phyloP scores from a whole-genome alignment of 2,329 filamentous ascomycete genomes.

The Apiospora pterosperma region DNA sequence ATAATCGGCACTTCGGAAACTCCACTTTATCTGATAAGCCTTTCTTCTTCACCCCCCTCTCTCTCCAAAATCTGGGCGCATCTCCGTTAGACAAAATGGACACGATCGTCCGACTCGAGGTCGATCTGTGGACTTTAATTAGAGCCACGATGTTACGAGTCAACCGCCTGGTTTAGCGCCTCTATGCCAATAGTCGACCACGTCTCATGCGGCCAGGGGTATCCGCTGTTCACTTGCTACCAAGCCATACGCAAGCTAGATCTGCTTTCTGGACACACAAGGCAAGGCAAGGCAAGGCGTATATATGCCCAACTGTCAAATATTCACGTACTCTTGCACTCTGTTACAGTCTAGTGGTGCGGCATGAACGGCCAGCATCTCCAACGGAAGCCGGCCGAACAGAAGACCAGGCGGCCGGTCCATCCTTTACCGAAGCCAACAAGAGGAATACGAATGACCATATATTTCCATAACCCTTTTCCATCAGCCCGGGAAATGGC shows the following conservation, averaged over 20 bases:
- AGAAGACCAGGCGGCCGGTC: not conserved
- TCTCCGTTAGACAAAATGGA: not conserved
- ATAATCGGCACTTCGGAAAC: conserved; percentile 1
- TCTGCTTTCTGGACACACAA: not conserved
- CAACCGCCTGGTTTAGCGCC: conserved; percentile 3
- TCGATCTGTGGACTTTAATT: conserved; percentile 1
- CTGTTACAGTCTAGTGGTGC: not conserved
- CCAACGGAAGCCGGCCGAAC: not conserved
- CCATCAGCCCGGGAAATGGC: not conserved
- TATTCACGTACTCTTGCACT: not conserved
- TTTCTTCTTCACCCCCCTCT: not conserved
- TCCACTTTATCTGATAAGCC: not conserved
- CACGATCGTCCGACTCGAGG: conserved; percentile 1
- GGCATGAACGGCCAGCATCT: not conserved
- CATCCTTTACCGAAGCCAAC: not conserved
- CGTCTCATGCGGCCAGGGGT: conserved; percentile 4
- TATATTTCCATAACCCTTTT: not conserved
- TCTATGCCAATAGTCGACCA: conserved; percentile 4
- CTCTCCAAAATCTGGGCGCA: not conserved
- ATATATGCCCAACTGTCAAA: not conserved
- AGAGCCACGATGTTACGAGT: conserved; percentile 3
- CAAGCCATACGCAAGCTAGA: not conserved
- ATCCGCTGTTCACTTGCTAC: not conserved
- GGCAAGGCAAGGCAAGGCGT: not conserved
- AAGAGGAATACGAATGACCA: not conserved